These are phyloP conservation scores for Sanghuangporus sanghuang DNA, from an alignment of 1,284 basidiomycete genomes.

Conservation along the genomic window DNA sequence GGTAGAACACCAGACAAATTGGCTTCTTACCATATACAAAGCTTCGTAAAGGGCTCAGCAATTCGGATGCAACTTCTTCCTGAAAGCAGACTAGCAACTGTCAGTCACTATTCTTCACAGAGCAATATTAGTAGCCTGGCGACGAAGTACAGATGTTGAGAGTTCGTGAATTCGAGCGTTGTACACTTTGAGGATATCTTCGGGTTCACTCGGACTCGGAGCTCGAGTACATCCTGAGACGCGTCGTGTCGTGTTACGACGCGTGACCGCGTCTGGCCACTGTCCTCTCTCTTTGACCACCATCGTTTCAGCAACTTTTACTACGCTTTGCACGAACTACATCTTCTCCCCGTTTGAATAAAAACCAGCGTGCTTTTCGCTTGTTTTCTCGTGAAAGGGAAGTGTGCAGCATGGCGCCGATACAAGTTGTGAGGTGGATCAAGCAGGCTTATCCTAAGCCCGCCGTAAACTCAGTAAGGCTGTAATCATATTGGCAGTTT, in stretches of 20 bases:
- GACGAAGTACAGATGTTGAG: too few species aligned
- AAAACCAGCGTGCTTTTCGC: not conserved
- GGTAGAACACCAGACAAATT: too few species aligned
- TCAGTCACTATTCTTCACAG: too few species aligned
- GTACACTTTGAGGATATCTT: too few species aligned
- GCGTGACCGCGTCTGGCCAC: not conserved
- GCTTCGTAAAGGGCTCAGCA: too few species aligned
- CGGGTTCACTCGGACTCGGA: too few species aligned
- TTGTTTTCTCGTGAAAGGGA: not conserved
- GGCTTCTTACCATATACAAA: too few species aligned
- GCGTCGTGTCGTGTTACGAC: not conserved
- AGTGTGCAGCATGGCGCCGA: not conserved
- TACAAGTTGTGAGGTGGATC: constrained; percentile 24
- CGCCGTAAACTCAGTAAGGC: constrained; percentile 23
- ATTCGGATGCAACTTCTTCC: too few species aligned
- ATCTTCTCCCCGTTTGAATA: not conserved
- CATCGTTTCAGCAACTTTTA: not conserved
- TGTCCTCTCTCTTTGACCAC: not conserved
- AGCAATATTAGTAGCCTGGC: too few species aligned
- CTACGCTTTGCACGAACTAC: not conserved
- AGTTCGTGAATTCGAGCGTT: too few species aligned
- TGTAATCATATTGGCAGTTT: not conserved
- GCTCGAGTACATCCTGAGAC: not conserved
- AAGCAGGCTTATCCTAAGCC: constrained; percentile 26
- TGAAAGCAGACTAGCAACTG: too few species aligned